A percentile compares a stretch with the other conserved stretches of the same genome.
Conservation (phyloP, 2,329 filamentous ascomycete species). For the Pseudogymnoascus verrucosus region DNA sequence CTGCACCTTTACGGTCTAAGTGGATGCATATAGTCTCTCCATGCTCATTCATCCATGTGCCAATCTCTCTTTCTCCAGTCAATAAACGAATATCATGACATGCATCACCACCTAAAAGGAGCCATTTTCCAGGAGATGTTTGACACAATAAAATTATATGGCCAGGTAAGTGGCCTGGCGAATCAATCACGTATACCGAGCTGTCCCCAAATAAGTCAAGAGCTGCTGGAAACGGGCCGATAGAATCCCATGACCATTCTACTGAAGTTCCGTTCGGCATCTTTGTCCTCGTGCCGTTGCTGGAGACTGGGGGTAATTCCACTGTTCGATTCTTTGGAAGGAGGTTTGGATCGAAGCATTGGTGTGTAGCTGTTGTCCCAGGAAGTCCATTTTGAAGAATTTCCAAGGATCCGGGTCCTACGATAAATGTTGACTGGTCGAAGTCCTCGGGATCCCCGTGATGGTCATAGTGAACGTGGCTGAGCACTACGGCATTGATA, state of each 20-base stretch:
- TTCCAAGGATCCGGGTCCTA: constrained; percentile 40
- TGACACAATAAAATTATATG: constrained; percentile 43
- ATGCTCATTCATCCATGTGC: constrained; percentile 38
- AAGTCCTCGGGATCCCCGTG: constrained; percentile 48
- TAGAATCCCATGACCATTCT: constrained; percentile 32
- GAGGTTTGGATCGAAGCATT: constrained; percentile 37
- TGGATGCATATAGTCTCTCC: constrained; percentile 43
- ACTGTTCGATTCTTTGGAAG: constrained; percentile 33
- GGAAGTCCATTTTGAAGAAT: constrained; percentile 27
- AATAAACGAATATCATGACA: constrained; percentile 45
- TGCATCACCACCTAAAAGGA: constrained; percentile 45
- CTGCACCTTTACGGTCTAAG: constrained; percentile 38
- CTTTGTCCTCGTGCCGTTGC: constrained; percentile 16
- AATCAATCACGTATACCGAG: constrained; percentile 39
- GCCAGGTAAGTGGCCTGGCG: constrained; percentile 43
- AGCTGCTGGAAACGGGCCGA: constrained; percentile 36
- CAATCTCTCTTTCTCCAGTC: constrained; percentile 43
- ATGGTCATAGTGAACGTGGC: constrained; percentile 52
- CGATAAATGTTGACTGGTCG: constrained; percentile 37
- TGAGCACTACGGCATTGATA: constrained; percentile 31
- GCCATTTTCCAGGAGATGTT: constrained; percentile 32
- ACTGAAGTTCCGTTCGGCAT: constrained; percentile 14
- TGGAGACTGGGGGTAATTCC: constrained; percentile 34
- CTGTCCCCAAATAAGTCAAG: constrained; percentile 42
- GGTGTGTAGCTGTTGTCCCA: constrained; percentile 26